Evolutionary conservation across 2,329 filamentous ascomycete species (phyloP).

Genomic region (Sordariomycetes sp.): DNA sequence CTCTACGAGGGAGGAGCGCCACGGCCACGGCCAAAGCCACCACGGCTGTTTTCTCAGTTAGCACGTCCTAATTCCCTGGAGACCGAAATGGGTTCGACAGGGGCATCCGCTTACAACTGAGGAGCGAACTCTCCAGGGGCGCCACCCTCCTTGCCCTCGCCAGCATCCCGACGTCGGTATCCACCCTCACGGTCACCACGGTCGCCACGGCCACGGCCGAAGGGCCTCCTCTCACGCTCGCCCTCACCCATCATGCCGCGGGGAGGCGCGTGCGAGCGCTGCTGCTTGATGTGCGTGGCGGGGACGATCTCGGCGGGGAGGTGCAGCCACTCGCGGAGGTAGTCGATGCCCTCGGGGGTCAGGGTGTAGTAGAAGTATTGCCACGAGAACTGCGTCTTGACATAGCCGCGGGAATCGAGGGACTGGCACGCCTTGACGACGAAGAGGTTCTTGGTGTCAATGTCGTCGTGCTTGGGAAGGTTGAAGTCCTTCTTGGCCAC

Average conservation of each 20-base stretch:
- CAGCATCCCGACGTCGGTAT: conserved; percentile 84
- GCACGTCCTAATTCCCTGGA: not conserved
- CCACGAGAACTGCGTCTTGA: conserved; percentile 99
- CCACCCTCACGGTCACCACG: conserved; percentile 80
- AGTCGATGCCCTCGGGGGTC: conserved; percentile 98
- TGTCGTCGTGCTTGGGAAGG: conserved; percentile 92
- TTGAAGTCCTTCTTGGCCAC: conserved; percentile 99
- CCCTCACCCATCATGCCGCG: conserved; percentile 95
- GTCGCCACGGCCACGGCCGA: conserved; percentile 65
- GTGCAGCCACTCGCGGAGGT: conserved; percentile 99
- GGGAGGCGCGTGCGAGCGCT: conserved; percentile 95
- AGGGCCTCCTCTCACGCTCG: conserved; percentile 71
- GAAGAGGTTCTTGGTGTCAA: conserved; percentile 99
- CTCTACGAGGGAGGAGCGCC: conserved; percentile 60
- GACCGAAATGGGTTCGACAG: not conserved
- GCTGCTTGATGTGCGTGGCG: conserved; percentile 99
- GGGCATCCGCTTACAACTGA: conserved; percentile 55
- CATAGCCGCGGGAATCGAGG: conserved; percentile 91
- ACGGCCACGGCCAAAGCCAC: conserved; percentile 83
- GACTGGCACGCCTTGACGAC: conserved; percentile 99
- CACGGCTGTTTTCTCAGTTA: conserved; percentile 46
- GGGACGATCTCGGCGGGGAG: conserved; percentile 98
- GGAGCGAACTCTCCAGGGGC: conserved; percentile 87
- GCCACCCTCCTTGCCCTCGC: conserved; percentile 79
- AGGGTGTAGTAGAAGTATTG: conserved; percentile 99